Conservation (phyloP, 2,329 filamentous ascomycete species). For the Cladosporium sp. region DNA sequence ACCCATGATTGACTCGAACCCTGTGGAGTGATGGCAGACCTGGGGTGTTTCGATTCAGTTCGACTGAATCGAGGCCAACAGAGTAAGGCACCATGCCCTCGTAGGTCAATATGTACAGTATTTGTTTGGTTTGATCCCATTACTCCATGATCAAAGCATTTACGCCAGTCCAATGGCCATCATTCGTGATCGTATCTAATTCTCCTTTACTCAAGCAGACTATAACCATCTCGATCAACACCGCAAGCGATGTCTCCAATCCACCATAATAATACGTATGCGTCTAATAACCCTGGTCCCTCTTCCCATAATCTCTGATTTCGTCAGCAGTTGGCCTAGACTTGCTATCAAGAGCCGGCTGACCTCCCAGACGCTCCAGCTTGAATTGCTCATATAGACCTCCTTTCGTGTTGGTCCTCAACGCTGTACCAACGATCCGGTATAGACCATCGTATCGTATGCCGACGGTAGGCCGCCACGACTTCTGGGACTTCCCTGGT, state of each 20-base stretch:
- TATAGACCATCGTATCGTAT: constrained; percentile 28
- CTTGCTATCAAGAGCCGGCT: constrained; percentile 12
- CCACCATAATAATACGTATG: not conserved
- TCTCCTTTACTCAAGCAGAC: no score
- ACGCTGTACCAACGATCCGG: constrained; percentile 12
- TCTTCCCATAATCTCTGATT: constrained; percentile 18
- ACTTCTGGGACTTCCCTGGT: not conserved
- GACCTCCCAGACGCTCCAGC: constrained; percentile 18
- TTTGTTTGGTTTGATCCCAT: no score
- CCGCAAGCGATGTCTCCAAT: not conserved
- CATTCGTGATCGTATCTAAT: no score
- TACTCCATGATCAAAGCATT: no score
- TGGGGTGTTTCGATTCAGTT: no score
- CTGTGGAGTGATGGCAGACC: no score
- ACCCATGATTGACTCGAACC: no score
- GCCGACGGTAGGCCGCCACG: constrained; percentile 10
- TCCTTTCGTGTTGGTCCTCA: constrained; percentile 20
- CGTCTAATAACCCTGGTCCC: constrained; percentile 16
- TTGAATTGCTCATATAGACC: constrained; percentile 27
- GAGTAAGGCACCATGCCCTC: no score
- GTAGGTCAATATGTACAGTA: no score
- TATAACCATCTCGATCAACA: no score
- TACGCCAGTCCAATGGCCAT: no score
- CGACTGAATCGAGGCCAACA: no score
- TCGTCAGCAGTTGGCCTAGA: constrained; percentile 18